Conservation (phyloP, 1,284 basidiomycete genomes). For the Agaricales sp. region DNA sequence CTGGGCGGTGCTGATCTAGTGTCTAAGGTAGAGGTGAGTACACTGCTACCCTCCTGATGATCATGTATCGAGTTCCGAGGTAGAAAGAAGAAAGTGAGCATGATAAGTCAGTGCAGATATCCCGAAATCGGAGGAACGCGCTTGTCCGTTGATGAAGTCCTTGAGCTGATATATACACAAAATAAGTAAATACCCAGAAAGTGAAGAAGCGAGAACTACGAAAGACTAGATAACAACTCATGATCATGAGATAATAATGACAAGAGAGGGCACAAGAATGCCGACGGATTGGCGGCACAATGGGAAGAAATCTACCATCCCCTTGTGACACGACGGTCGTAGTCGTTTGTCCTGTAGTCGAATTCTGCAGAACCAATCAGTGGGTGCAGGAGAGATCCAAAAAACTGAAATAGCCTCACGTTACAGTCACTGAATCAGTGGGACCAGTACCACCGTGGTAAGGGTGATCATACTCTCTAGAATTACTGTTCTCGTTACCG, state of each 20-base stretch:
- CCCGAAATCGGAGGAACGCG: too few species aligned
- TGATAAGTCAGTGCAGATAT: too few species aligned
- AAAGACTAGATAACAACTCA: background rate
- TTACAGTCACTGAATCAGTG: background rate
- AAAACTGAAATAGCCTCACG: background rate
- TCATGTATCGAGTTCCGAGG: too few species aligned
- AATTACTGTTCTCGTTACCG: constrained; percentile 1
- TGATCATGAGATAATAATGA: background rate
- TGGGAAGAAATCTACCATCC: background rate
- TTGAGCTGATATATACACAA: too few species aligned
- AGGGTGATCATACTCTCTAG: constrained; percentile 4
- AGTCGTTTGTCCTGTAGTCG: background rate
- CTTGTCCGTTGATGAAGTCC: too few species aligned
- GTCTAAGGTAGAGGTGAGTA: too few species aligned
- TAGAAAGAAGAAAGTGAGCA: too few species aligned
- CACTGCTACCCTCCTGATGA: too few species aligned
- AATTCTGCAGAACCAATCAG: background rate
- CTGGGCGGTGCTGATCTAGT: too few species aligned
- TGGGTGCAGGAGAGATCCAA: background rate
- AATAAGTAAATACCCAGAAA: too few species aligned
- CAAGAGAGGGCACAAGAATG: background rate
- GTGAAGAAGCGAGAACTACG: too few species aligned
- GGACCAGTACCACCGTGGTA: constrained; percentile 9
- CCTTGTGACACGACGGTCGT: background rate
- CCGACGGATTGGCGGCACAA: background rate